A percentile compares a stretch with the other conserved stretches of the same genome.
phyloP scores from a whole-genome alignment of 2,329 filamentous ascomycete species.

The Colletotrichum liriopes region DNA sequence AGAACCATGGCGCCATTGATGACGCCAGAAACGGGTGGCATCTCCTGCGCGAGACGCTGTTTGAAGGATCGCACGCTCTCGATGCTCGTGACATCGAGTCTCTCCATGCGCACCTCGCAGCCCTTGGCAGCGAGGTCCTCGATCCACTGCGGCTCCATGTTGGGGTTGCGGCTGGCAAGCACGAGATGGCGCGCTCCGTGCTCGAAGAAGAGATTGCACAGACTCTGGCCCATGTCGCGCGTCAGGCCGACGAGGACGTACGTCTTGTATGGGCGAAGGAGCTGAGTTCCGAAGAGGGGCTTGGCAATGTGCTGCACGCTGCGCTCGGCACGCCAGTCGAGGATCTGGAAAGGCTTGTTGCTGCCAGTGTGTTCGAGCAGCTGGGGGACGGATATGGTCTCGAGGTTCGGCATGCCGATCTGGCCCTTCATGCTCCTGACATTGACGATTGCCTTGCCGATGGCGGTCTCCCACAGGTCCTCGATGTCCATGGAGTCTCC shows the following conservation, averaged over 20 bases:
- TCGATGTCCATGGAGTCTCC: constrained; percentile 37
- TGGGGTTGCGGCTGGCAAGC: constrained; percentile 55
- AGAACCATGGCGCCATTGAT: constrained; percentile 57
- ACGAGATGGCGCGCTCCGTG: constrained; percentile 54
- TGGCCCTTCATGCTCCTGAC: constrained; percentile 17
- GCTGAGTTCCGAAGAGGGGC: constrained; percentile 45
- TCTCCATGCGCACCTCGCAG: constrained; percentile 42
- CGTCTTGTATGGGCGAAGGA: constrained; percentile 52
- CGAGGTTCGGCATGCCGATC: constrained; percentile 16
- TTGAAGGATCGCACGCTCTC: constrained; percentile 40
- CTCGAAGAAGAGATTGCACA: constrained; percentile 55
- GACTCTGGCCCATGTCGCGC: constrained; percentile 53
- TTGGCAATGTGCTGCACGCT: constrained; percentile 46
- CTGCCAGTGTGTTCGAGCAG: constrained; percentile 44
- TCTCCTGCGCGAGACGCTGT: constrained; percentile 43
- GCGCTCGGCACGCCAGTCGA: constrained; percentile 59
- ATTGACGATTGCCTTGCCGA: constrained; percentile 43
- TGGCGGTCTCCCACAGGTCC: constrained; percentile 45
- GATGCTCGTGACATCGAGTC: constrained; percentile 46
- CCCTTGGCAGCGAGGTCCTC: constrained; percentile 40
- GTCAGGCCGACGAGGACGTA: constrained; percentile 53
- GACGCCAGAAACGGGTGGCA: constrained; percentile 58
- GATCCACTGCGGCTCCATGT: constrained; percentile 46
- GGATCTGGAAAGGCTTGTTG: constrained; percentile 49
- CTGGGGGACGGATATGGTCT: constrained; percentile 46